Base-by-base conservation (phyloP, 2,329 filamentous ascomycete species). In the Venturia aucupariae region DNA sequence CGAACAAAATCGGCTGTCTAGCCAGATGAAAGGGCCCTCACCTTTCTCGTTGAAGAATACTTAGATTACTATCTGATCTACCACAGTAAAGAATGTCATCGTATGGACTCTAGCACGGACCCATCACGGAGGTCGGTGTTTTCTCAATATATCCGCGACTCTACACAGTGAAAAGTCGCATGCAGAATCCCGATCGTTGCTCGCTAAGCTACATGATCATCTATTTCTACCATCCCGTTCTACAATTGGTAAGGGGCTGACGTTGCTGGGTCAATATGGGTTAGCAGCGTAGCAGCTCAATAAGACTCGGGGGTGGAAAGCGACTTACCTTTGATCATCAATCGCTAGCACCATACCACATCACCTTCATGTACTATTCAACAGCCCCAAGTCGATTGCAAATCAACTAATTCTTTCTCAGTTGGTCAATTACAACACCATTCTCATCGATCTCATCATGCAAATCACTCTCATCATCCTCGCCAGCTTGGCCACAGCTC, bases 381-480 rank as follows among this genome's bases (percentile, higher is more conserved):
- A 24, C 27, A 11, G 46, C 46, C 5, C 10, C 11, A 11, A 24
- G 17, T 15, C 46, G 24, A 15, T 13, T 51, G 22, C 22, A 15
- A 48, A 6, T 27, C 22, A 13, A 27, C 46, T 51, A 27, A 51
- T 3, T 51, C 22, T 51, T 15, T 8, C 46, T 27, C 22, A 51
- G 46, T 51, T 15, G 22, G 17, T 11, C 13, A 51, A 3, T 4
- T 4, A 27, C 3, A 51, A 24, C 8, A 51, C 4, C 13, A 3
- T 4, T 3, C 22, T 27, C 22, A 35, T 30, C 10, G 35, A 15
- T 6, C 13, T 19, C 35, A 62, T 38, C 44, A 62, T 62, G 61
- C n/a, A 62, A 39, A 15, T 62, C 61, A 62, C 42, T n/a, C 61
- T 62, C 44, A 22, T 51, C n/a, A 38, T 54, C 42, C 61, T 62